Evolutionary conservation across 1,284 basidiomycete genomes (phyloP).

Genomic region (Irpex lacteus): DNA sequence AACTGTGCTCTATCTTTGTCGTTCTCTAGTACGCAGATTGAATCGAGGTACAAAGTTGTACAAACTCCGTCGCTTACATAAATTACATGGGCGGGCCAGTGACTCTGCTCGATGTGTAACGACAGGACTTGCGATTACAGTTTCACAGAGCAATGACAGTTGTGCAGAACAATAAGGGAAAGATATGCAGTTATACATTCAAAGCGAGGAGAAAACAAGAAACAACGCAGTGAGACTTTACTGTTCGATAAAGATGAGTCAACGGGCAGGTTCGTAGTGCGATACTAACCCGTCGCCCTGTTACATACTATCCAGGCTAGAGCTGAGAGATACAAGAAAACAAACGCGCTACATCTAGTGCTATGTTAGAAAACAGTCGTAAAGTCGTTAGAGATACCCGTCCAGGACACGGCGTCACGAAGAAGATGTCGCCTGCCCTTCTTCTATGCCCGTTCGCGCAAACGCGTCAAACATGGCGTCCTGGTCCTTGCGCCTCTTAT

Average conservation of each 20-base stretch:
- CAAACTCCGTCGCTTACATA: not conserved
- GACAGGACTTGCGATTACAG: not conserved
- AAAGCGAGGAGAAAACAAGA: not conserved
- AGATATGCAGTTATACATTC: not conserved
- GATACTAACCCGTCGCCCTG: not conserved
- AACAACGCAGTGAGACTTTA: not conserved
- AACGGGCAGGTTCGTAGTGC: not conserved
- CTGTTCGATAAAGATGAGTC: not conserved
- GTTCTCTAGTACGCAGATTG: not conserved
- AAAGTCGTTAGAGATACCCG: not conserved
- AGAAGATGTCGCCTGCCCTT: constrained; percentile 11
- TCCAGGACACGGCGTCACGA: not conserved
- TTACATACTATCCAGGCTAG: not conserved
- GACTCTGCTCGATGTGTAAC: not conserved
- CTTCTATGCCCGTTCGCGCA: constrained; percentile 53
- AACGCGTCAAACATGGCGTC: constrained; percentile 77
- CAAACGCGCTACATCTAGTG: not conserved
- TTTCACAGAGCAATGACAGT: not conserved
- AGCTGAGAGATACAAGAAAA: not conserved
- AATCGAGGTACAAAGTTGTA: not conserved
- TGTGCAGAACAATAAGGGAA: not conserved
- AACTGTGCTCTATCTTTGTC: not conserved
- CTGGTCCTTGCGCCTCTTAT: constrained; percentile 76
- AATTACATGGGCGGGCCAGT: not conserved
- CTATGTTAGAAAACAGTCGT: not conserved